A percentile compares a stretch with the other conserved stretches of the same genome.
Conservation (phyloP, 2,329 filamentous ascomycete species). For the Beauveria asiatica region DNA sequence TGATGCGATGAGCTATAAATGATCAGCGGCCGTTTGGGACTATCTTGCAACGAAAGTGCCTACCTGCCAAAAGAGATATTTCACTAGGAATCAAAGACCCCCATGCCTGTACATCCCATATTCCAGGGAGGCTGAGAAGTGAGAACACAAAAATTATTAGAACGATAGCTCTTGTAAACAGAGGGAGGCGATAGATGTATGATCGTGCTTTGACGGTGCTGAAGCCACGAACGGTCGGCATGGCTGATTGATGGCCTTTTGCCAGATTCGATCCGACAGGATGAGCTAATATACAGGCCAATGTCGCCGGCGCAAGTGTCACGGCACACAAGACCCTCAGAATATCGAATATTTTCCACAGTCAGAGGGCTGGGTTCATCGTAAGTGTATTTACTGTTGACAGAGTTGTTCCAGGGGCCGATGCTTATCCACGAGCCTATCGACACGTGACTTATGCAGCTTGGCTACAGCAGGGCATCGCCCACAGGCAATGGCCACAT, state of each 20-base stretch:
- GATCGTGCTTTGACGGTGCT: conserved; percentile 67
- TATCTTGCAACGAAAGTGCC: conserved; percentile 23
- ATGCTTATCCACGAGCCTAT: conserved; percentile 3
- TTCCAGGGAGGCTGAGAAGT: conserved; percentile 57
- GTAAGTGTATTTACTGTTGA: background rate
- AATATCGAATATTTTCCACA: background rate
- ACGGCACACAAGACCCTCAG: background rate
- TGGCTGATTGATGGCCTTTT: conserved; percentile 15
- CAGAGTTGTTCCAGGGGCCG: background rate
- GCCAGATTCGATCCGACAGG: background rate
- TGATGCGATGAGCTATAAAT: conserved; percentile 73
- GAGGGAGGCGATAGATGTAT: conserved; percentile 75
- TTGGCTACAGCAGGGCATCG: no score
- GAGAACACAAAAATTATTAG: conserved; percentile 54
- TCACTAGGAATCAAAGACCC: conserved; percentile 70
- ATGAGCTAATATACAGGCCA: background rate
- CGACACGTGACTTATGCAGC: conserved; percentile 3
- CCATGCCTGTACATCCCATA: conserved; percentile 69
- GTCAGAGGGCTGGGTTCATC: background rate
- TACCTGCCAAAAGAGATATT: conserved; percentile 63
- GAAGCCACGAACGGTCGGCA: conserved; percentile 38
- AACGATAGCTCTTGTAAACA: conserved; percentile 70
- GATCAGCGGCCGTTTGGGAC: background rate
- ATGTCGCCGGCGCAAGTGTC: background rate
- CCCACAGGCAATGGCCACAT: no score